Evolutionary conservation across 1,139 yeast genomes (phyloP).

Genomic region (Debaryomyces robertsiae): DNA sequence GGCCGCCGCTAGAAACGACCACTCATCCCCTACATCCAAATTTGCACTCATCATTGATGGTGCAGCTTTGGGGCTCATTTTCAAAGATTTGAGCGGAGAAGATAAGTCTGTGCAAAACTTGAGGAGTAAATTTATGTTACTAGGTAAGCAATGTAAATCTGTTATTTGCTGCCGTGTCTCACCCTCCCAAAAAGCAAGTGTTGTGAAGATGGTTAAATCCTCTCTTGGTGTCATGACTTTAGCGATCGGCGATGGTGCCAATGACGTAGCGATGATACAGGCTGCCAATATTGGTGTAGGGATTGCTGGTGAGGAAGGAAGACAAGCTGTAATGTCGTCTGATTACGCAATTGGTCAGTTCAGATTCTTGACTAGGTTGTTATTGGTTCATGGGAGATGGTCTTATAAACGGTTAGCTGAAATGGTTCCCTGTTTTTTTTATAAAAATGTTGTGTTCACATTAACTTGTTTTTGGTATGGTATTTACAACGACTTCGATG

Average conservation of each 20-base stretch:
- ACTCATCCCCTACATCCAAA: slow-evolving; percentile 51
- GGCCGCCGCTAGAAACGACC: slow-evolving; percentile 48
- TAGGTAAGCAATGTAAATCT: slow-evolving; percentile 62
- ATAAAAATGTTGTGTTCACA: slow-evolving; percentile 62
- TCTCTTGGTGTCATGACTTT: slow-evolving; percentile 60
- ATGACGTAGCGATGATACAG: slow-evolving; percentile 71
- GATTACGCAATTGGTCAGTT: slow-evolving; percentile 70
- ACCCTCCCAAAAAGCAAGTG: slow-evolving; percentile 63
- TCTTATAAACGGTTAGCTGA: slow-evolving; percentile 63
- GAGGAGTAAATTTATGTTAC: slow-evolving; percentile 48
- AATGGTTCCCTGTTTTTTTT: slow-evolving; percentile 67
- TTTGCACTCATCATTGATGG: slow-evolving; percentile 60
- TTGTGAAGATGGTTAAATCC: slow-evolving; percentile 55
- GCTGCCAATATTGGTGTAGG: slow-evolving; percentile 69
- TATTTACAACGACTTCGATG: slow-evolving; percentile 58
- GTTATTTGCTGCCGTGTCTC: slow-evolving; percentile 68
- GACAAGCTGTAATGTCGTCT: slow-evolving; percentile 69
- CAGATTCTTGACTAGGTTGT: slow-evolving; percentile 53
- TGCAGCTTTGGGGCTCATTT: slow-evolving; percentile 50
- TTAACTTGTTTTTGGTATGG: slow-evolving; percentile 66
- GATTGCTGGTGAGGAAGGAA: slow-evolving; percentile 69
- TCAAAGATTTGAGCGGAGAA: slow-evolving; percentile 27
- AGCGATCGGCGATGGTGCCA: slow-evolving; percentile 70
- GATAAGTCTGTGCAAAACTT: slow-evolving; percentile 22
- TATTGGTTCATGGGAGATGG: slow-evolving; percentile 68